These are phyloP conservation scores for Epichloe uncinata DNA, from an alignment of 2,329 filamentous ascomycete species.

Conservation along the genomic window DNA sequence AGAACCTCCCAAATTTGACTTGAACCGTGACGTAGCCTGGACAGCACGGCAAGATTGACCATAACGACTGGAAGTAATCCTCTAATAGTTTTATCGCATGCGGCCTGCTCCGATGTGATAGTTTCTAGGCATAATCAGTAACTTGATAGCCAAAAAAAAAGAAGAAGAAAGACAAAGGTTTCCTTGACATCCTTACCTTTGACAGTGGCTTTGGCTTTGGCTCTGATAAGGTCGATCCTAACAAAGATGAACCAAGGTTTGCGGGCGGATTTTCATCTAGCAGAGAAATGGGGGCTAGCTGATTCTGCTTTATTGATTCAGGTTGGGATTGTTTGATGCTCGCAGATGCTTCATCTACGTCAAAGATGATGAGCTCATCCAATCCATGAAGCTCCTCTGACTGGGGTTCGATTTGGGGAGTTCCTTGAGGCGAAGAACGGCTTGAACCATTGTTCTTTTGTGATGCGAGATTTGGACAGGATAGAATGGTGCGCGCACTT, in stretches of 20 bases:
- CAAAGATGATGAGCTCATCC: neutral
- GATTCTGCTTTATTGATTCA: neutral
- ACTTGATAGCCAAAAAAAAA: neutral
- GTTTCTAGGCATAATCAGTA: neutral
- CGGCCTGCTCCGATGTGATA: neutral
- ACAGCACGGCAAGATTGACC: constrained; percentile 10
- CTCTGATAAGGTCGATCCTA: neutral
- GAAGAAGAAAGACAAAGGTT: neutral
- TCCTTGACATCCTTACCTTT: neutral
- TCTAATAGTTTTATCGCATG: constrained; percentile 6
- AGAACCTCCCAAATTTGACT: constrained; percentile 17
- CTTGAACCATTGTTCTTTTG: neutral
- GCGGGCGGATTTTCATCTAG: neutral
- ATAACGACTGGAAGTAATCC: constrained; percentile 7
- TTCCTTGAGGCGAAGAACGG: constrained; percentile 2
- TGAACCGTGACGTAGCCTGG: constrained; percentile 15
- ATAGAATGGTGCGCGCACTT: neutral
- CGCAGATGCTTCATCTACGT: neutral
- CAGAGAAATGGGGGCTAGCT: neutral
- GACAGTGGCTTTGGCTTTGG: neutral
- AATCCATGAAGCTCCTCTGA: neutral
- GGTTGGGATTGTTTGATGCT: neutral
- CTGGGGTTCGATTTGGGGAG: neutral
- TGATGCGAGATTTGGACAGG: neutral
- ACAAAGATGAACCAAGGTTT: neutral